Conservation (phyloP, 805 yeast genomes). For the Nematodospora valgi region DNA sequence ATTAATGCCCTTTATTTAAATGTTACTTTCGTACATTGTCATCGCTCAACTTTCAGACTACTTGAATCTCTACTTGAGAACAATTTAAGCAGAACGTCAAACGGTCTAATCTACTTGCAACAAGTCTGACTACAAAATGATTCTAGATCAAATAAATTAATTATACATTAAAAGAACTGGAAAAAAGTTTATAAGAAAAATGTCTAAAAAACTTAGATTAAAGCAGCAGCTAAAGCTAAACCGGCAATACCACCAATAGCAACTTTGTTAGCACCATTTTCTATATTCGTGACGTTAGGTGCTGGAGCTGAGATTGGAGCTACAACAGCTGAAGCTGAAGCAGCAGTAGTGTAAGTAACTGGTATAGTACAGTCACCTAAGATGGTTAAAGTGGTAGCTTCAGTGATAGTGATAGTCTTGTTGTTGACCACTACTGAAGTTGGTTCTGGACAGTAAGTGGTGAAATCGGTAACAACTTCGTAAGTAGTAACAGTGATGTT, state of each 20-base stretch:
- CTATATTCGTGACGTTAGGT: constrained; percentile 24
- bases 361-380: constrained; percentile 83
- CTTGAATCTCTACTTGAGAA: too few relatives aligned
- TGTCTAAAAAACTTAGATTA: constrained; percentile 31
- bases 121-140: too few relatives aligned
- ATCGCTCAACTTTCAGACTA: too few relatives aligned
- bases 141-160: too few relatives aligned
- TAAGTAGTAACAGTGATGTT: constrained; percentile 51
- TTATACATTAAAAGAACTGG: too few relatives aligned
- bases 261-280: constrained; percentile 39
- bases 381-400: constrained; percentile 78
- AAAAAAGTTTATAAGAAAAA: too few relatives aligned
- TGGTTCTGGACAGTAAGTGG: constrained; percentile 78
- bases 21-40: too few relatives aligned
- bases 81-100: too few relatives aligned
- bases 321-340: constrained; percentile 18
- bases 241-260: constrained; percentile 51
- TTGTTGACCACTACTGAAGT: constrained; percentile 64
- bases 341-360: constrained; percentile 34
- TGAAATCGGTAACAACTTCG: constrained; percentile 60
- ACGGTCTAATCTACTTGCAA: too few relatives aligned
- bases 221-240: constrained; percentile 48
- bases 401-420: constrained; percentile 71
- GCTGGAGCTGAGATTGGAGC: constrained; percentile 10
- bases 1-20: too few relatives aligned